Evolutionary conservation across 192 early-diverging fungal genomes (phyloP).

Genomic region (Coemansia sp.): DNA sequence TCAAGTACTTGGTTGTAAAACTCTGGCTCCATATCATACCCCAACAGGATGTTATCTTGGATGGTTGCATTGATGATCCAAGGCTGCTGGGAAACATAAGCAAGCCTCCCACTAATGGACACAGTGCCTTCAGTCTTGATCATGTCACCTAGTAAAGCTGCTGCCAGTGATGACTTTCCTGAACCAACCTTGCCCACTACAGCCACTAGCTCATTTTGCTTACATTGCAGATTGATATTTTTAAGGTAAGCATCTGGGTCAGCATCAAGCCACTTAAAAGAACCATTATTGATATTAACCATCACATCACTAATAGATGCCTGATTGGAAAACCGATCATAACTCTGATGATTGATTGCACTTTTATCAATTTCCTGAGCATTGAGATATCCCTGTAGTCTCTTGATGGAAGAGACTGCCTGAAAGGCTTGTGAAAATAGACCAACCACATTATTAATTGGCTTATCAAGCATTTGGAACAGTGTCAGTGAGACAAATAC

Average conservation of each 20-base stretch:
- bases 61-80: constrained; percentile 68
- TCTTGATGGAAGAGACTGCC: constrained; percentile 20
- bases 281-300: constrained; percentile 16
- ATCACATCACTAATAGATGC: constrained; percentile 17
- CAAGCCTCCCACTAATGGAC: constrained; percentile 27
- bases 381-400: constrained; percentile 25
- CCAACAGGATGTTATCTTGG: constrained; percentile 66
- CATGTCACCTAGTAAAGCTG: constrained; percentile 59
- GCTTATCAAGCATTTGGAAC: constrained; percentile 45
- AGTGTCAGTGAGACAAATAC: constrained; percentile 50
- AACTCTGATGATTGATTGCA: constrained; percentile 18
- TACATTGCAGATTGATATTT: constrained; percentile 42
- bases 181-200: constrained; percentile 60
- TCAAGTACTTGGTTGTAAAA: constrained; percentile 56
- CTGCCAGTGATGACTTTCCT: constrained; percentile 61
- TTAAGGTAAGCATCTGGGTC: constrained; percentile 23
- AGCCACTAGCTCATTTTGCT: constrained; percentile 52
- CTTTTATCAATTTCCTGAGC: constrained; percentile 37
- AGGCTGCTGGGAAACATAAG: constrained; percentile 59
- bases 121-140: constrained; percentile 24
- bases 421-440: constrained; percentile 29
- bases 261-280: constrained; percentile 56
- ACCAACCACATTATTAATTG: constrained; percentile 22
- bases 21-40: constrained; percentile 50
- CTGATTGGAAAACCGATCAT: constrained; percentile 18